Percentiles rank a stretch among this genome's conserved stretches.
These are phyloP conservation scores for Penicillium turbatum DNA, from an alignment of 495 filamentous ascomycete species.

Conservation along the genomic window DNA sequence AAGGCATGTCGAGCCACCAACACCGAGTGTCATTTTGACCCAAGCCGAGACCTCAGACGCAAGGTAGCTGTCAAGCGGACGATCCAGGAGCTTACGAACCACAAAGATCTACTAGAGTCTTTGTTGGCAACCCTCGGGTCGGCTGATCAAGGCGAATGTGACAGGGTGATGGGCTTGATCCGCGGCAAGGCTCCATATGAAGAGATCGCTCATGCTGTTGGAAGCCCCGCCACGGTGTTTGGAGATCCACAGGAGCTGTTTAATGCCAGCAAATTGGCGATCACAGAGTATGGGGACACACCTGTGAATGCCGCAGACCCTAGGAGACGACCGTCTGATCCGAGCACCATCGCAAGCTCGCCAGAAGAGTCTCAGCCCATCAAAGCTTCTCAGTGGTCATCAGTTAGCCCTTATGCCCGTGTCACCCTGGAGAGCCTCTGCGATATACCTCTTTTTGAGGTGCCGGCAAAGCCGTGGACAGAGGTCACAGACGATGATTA, in stretches of 20 bases:
- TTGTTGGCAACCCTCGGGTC: conserved; percentile 29
- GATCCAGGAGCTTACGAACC: conserved; percentile 33
- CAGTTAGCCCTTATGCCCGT: conserved; percentile 23
- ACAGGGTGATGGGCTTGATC: conserved; percentile 27
- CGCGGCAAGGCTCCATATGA: conserved; percentile 20
- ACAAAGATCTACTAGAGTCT: conserved; percentile 29
- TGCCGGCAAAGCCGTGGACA: conserved; percentile 45
- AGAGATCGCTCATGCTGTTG: conserved; percentile 25
- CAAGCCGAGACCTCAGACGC: conserved; percentile 36
- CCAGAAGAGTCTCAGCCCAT: conserved; percentile 15
- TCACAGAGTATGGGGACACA: conserved; percentile 11
- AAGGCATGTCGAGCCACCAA: conserved; percentile 33
- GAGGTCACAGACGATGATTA: conserved; percentile 40
- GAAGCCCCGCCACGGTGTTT: conserved; percentile 14
- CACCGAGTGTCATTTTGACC: conserved; percentile 39
- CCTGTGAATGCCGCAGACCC: neutral
- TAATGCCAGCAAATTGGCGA: conserved; percentile 3
- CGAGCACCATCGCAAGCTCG: conserved; percentile 9
- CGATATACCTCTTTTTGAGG: conserved; percentile 33
- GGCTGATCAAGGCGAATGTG: conserved; percentile 20
- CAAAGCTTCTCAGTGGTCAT: conserved; percentile 4
- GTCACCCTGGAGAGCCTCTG: conserved; percentile 36
- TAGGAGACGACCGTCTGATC: conserved; percentile 4
- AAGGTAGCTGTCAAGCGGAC: conserved; percentile 40
- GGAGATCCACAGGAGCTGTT: conserved; percentile 14